phyloP scores from a whole-genome alignment of 176 grass and related monocot genomes.

The Oryza meyeriana region DNA sequence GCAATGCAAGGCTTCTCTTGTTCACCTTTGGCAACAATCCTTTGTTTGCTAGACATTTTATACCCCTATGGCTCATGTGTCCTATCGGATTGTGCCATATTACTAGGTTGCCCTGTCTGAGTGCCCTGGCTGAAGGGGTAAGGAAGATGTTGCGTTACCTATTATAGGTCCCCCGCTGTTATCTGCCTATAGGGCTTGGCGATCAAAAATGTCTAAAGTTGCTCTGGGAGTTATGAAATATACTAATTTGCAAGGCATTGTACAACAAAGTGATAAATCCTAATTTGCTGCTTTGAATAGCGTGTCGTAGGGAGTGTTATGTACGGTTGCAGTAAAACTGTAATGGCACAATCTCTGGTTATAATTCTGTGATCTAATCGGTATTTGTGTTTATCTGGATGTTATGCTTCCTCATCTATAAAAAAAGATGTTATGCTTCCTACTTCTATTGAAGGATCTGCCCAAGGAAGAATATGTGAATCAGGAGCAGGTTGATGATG shows the following conservation, averaged over 20 bases:
- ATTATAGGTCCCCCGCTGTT: no score
- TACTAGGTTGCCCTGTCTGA: background rate
- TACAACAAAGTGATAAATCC: background rate
- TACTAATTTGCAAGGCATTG: background rate
- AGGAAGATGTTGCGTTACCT: background rate
- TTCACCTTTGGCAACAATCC: background rate
- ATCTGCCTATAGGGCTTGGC: no score
- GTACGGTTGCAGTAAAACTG: background rate
- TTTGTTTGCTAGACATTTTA: background rate
- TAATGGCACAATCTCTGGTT: background rate
- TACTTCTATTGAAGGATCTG: background rate
- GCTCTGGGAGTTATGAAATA: background rate
- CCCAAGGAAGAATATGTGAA: background rate
- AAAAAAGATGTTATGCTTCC: background rate
- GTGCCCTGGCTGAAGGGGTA: background rate
- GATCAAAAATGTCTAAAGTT: no score
- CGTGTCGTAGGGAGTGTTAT: background rate
- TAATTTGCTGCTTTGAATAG: background rate
- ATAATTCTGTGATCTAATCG: background rate
- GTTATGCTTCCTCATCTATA: background rate
- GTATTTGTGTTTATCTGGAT: background rate
- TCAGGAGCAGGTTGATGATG: slow-evolving; percentile 10
- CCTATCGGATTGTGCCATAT: background rate
- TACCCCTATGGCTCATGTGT: background rate
- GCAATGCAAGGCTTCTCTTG: background rate